Evolutionary conservation across 2,329 filamentous ascomycete species (phyloP).

Genomic region (Colletotrichum eremochloae): DNA sequence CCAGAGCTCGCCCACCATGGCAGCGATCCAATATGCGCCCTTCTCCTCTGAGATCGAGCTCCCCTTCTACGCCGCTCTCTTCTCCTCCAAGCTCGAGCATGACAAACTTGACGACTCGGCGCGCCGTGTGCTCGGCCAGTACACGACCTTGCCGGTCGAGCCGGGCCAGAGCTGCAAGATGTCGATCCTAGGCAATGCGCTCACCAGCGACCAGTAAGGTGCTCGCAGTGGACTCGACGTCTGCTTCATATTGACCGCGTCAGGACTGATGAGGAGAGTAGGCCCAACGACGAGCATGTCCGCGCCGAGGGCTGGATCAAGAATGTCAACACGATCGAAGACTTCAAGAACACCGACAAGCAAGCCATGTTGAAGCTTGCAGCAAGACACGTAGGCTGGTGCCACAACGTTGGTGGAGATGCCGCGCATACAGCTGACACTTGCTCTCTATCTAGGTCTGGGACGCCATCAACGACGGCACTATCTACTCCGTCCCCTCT

Average conservation of each 20-base stretch:
- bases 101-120: constrained; percentile 97
- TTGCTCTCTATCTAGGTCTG: constrained; percentile 77
- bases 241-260: constrained; percentile 41
- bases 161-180: constrained; percentile 86
- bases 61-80: constrained; percentile 94
- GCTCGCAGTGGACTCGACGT: constrained; percentile 19
- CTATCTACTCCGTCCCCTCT: constrained; percentile 94
- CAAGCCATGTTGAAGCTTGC: constrained; percentile 81
- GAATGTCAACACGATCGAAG: constrained; percentile 96
- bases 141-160: constrained; percentile 83
- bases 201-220: constrained; percentile 84
- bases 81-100: constrained; percentile 93
- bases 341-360: constrained; percentile 89
- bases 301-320: constrained; percentile 94
- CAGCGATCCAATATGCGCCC: constrained; percentile 79
- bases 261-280: constrained; percentile 55
- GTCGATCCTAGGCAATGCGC: constrained; percentile 88
- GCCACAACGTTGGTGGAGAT: background rate
- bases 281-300: constrained; percentile 77
- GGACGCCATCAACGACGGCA: constrained; percentile 97
- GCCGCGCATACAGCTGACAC: background rate
- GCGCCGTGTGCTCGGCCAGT: constrained; percentile 86
- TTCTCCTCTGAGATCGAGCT: constrained; percentile 96
- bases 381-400: constrained; percentile 77
- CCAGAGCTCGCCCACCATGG: constrained; percentile 57